Base-by-base conservation (phyloP, 495 filamentous ascomycete species). In the Oleoguttula mirabilis region DNA sequence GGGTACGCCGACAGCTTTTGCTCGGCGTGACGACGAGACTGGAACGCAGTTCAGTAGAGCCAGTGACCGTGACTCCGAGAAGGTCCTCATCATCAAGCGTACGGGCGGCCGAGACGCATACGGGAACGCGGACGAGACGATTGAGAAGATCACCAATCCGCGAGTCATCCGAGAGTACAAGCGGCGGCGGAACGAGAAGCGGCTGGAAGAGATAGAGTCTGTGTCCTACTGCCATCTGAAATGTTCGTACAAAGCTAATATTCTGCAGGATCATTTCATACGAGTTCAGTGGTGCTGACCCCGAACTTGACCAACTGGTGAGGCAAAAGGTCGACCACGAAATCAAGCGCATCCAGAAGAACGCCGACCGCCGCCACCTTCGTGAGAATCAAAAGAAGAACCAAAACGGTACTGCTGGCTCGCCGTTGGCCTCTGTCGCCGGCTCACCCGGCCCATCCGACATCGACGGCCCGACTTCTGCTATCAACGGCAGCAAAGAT, bases 321-420 rank as follows among this genome's bases (percentile, higher is more conserved):
- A 25, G 15, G 15, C 10, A 36, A 54, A 86, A 82, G 23, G 66
- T 94, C 39, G 67, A 80, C 47, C 70, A 71, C 43, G 90, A 99
- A 59, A 68, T 88, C 22, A 73, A 71, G 30, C 82, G 90, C 36
- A 70, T 99, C 4, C 70, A 86, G 50, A 78, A 82, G 50, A 99
- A 99, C 65, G 83, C 82, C 55, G 88, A 94, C 42, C 84, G 90
- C 32, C 80, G 85, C 32, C 75, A 84, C 54, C 85, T 82, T 38
- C 87, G 90, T 51, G 90, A 96, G 55, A 88, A 87, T 50, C 80
- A 86, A 44, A 94, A 93, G 55, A 76, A 77, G 22, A 61, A 69
- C 4, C 65, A 50, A 54, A 24, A 21, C 20, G 30, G 35, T 27
- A 30, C n/a, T 14, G 43, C 5, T 17, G 57, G 57, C 8, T 52